Base-by-base conservation (phyloP, 345 rosid species). In the Populus tremula region DNA sequence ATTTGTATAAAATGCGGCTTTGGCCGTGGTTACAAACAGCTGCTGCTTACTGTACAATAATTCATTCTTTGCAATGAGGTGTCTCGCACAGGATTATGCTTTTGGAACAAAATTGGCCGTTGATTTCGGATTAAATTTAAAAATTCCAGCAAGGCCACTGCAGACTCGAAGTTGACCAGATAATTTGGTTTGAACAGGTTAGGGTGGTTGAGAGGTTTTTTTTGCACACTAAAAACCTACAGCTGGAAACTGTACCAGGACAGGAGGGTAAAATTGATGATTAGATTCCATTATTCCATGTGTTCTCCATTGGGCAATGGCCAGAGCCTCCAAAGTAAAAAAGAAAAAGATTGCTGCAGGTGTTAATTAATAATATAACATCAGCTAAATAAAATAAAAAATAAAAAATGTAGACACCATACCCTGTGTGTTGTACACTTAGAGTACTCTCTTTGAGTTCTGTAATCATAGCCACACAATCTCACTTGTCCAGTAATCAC, bases 281-380 rank as follows among this genome's bases (percentile, higher is more conserved):
- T 85, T 86, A 84, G 91, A 88, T 86, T 86, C 91, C 91, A 85
- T 83, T 88, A 85, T 86, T 88, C 89, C 78, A 67, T 83, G 2
- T 85, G 87, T 82, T 35, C 67, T 62, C 70, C 38, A 23, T 23
- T 59, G 53, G 70, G 62, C 38, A 23, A 18, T 65, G 53, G 70
- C 68, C 69, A 81, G 79, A 76, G 81, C 67, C 76, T 38, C 63
- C 73, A 62, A 71, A 50, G 45, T 12, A 5, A n/a, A 76, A 83
- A 79, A 82, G 77, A 63, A 72, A 77, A 73, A 74, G 78, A 76
- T 77, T 49, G 78, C 54, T 71, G 87, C 86, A 78, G 83, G 74
- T 50, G 4, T 78, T 49, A 70, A 73, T 36, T 74, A 72, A 72
- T 72, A 31, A 31, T 29, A 7, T 25, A n/a, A 21, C 50, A 16